These are phyloP conservation scores for Fusarium redolens DNA, from an alignment of 2,329 filamentous ascomycete genomes.

Conservation along the genomic window DNA sequence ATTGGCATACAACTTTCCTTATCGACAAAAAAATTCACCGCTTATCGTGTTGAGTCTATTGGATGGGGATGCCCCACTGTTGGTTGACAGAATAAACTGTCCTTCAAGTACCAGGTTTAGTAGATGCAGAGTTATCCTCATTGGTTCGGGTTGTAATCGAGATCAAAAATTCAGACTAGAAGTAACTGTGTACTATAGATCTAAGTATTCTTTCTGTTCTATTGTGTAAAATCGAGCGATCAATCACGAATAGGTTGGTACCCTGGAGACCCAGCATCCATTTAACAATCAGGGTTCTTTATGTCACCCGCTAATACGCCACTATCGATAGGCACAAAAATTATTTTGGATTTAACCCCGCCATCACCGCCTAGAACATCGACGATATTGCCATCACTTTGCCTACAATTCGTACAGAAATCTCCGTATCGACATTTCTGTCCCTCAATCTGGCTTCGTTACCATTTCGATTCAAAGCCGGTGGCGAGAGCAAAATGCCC, in stretches of 20 bases:
- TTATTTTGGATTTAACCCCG: conserved; percentile 53
- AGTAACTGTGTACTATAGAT: fast-evolving
- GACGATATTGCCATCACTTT: conserved; percentile 45
- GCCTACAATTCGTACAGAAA: conserved; percentile 17
- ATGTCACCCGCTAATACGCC: conserved; percentile 5
- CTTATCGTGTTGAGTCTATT: background rate
- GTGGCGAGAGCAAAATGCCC: conserved; percentile 79
- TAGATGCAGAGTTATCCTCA: background rate
- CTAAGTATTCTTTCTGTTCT: fast-evolving
- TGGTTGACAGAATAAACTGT: background rate
- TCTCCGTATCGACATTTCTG: conserved; percentile 6
- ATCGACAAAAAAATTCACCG: conserved; percentile 45
- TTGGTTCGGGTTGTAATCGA: no score
- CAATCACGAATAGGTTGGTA: background rate
- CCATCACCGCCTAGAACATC: conserved; percentile 48
- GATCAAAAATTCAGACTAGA: fast-evolving
- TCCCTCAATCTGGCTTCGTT: conserved; percentile 71
- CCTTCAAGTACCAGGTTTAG: background rate
- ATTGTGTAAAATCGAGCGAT: fast-evolving
- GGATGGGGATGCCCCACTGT: background rate
- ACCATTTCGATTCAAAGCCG: conserved; percentile 90
- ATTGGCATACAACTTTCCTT: conserved; percentile 48
- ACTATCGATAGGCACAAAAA: conserved; percentile 55
- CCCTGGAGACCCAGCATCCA: background rate
- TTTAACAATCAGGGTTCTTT: conserved; percentile 1